A percentile compares a stretch with the other conserved stretches of the same genome.
phyloP scores from a whole-genome alignment of 2,329 filamentous ascomycete species.

The Grosmannia clavigera region DNA sequence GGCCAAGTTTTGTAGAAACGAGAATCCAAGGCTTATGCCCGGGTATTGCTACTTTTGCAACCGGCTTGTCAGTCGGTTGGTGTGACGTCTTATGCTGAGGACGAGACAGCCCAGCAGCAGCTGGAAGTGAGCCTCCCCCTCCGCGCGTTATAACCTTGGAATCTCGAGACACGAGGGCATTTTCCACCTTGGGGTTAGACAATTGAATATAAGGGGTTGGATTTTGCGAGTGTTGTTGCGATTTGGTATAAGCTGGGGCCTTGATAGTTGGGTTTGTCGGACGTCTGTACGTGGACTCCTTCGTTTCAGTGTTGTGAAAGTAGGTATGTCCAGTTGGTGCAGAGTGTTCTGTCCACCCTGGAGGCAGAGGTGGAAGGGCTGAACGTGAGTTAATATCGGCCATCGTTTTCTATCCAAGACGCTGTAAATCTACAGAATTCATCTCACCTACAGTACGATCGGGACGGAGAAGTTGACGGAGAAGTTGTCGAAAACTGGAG shows the following conservation, averaged over 20 bases:
- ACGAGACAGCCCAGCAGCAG: conserved; percentile 14
- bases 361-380: conserved; percentile 45
- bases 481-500: too few species aligned
- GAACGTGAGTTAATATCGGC: conserved; percentile 33
- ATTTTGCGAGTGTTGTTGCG: conserved; percentile 13
- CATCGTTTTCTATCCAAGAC: conserved; percentile 30
- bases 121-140: neutral
- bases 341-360: conserved; percentile 88
- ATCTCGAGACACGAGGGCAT: conserved; percentile 47
- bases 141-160: neutral
- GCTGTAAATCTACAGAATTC: too few species aligned
- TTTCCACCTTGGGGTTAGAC: conserved; percentile 43
- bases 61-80: conserved; percentile 61
- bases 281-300: conserved; percentile 76
- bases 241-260: conserved; percentile 15
- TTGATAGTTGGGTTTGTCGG: conserved; percentile 34
- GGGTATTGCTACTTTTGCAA: conserved; percentile 66
- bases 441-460: too few species aligned
- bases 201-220: conserved; percentile 26
- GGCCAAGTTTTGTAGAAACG: conserved; percentile 81
- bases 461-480: too few species aligned
- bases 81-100: conserved; percentile 13
- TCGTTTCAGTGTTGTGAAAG: conserved; percentile 73
- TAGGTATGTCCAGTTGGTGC: conserved; percentile 79
- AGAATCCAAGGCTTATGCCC: conserved; percentile 78